Base-by-base conservation (phyloP, 176 grass and related monocot genomes). In the Themeda triandra region DNA sequence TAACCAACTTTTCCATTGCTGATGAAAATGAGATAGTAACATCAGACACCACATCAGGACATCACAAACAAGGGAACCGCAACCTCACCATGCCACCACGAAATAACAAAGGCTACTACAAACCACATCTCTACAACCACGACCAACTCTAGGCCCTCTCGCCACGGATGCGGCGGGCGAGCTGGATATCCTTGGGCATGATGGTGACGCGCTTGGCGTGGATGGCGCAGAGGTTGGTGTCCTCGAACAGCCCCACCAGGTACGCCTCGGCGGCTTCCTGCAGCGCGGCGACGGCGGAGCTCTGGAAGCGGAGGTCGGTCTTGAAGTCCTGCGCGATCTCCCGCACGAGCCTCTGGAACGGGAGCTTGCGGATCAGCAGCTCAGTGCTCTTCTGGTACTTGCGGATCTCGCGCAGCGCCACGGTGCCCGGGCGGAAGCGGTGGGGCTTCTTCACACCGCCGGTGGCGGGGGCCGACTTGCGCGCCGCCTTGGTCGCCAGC, bases 171-270 rank as follows among this genome's bases (percentile, higher is more conserved):
- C 92, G 87, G 21, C 84, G 92, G 0, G 92, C 81, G 24, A 94
- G 87, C 87, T 94, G 92, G 73, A 92, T 87, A 44, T 94, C 92
- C 89, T 92, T 94, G 68, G 87, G 84, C 92, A 94, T 94, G 82
- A 94, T 92, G 77, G 89, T 94, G 66, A 94, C 92, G 35, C 87
- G 82, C 89, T 94, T 92, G 77, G 89, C 87, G 62, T 94, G 92
- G 84, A 94, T 92, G 78, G 92, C 89, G 66, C 92, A 91, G 49
- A 94, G 87, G 81, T 94, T 94, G 84, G 84, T 89, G 84, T 91
- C 92, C 92, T 94, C 87, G 37, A 91, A 94, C 27, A 94, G 89
- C 4, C 89, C 89, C 13, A 94, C 89, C 29, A 94, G 89, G 81
- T 91, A 94, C 1, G 89, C 73, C 84, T 94, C 92, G 18, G 92